Conservation (phyloP, 768 basidiomycete genomes). For the Mycena rosella region DNA sequence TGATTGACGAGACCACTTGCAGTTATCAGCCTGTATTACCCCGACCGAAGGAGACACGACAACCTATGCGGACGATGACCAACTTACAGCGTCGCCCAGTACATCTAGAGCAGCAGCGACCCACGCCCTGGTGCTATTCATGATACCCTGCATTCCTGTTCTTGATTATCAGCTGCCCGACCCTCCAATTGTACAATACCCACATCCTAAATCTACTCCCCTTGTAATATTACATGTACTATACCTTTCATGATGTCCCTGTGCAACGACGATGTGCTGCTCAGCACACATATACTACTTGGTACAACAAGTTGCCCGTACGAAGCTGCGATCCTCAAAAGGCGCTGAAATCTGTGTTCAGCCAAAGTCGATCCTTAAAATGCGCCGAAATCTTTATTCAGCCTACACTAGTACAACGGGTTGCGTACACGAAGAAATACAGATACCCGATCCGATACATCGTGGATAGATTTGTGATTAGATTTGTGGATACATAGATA, state of each 20-base stretch:
- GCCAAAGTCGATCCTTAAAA: too few relatives aligned
- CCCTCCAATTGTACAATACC: too few relatives aligned
- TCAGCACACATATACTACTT: too few relatives aligned
- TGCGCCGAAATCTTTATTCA: constrained; percentile 1
- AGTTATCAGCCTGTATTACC: constrained; percentile 24
- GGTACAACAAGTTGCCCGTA: too few relatives aligned
- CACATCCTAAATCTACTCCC: too few relatives aligned
- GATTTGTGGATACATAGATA: constrained; percentile 15
- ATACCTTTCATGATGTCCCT: too few relatives aligned
- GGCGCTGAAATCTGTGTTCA: too few relatives aligned
- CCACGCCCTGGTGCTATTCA: constrained; percentile 1
- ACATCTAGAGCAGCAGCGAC: not conserved
- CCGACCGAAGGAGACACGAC: constrained; percentile 2
- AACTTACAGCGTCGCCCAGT: constrained; percentile 13
- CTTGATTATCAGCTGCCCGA: too few relatives aligned
- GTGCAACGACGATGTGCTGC: too few relatives aligned
- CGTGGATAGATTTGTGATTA: constrained; percentile 27
- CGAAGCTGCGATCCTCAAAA: too few relatives aligned
- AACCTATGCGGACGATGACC: constrained; percentile 8
- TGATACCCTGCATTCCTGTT: constrained; percentile 3
- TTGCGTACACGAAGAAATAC: constrained; percentile 10
- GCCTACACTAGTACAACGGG: not conserved
- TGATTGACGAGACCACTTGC: not conserved
- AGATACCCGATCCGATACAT: not conserved
- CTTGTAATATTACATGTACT: too few relatives aligned